Base-by-base conservation (phyloP, 192 early-diverging fungal genomes). In the Phlyctochytrium planicorne region DNA sequence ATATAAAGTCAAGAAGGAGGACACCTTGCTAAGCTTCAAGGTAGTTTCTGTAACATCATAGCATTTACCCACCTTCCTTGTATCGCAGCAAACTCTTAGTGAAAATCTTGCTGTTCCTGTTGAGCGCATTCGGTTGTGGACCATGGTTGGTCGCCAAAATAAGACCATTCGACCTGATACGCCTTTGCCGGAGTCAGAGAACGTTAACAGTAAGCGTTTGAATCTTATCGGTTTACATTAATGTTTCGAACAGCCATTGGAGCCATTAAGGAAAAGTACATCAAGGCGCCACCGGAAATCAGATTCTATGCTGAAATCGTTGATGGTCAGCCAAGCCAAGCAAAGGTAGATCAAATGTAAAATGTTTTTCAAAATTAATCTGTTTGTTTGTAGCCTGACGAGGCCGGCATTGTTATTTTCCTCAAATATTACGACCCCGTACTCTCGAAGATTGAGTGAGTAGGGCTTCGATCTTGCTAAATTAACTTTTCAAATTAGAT, bases 71-170 rank as follows among this genome's bases (percentile, higher is more conserved):
- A n/a, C n/a, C n/a, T n/a, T n/a, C n/a, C n/a, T n/a, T n/a, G n/a
- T n/a, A n/a, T n/a, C n/a, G n/a, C n/a, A n/a, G 64, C 50, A 56
- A 30, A 23, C 20, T 16, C 24, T 92, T 14, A 83, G 81, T 14
- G 53, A 73, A 30, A 60, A 68, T 30, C 72, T 86, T 52, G 73
- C 76, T 32, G 52, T 86, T 12, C 63, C 80, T 0, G 66, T 75
- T 1, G 82, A 80, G 16, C 75, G 81, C 33, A 80, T 95, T 56
- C 84, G 94, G 10, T 68, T 97, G 57, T 99, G 97, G 97, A 80
- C 81, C 0, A 78, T 97, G 67, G 88, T 92, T 20, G 89, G 89
- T 23, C 88, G 97, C 2, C 88, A 95, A 72, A 99, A 99, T 80
- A 89, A 89, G 73, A 98, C 97, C 2, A 68, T 92, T 25, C 85